Evolutionary conservation across 2,329 filamentous ascomycete genomes (phyloP).

Genomic region (Claviceps arundinis): DNA sequence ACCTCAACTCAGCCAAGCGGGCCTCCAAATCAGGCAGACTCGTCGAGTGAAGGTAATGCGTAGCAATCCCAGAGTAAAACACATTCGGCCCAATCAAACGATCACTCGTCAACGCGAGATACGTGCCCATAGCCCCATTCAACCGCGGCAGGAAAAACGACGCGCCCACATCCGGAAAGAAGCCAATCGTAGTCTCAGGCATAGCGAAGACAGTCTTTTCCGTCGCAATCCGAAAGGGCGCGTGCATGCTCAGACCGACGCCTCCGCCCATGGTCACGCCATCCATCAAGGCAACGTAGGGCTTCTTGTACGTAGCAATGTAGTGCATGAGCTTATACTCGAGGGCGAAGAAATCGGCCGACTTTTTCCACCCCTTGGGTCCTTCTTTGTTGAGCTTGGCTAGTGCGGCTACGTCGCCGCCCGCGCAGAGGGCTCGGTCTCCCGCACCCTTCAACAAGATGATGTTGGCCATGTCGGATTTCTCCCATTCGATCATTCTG

Average conservation of each 20-base stretch:
- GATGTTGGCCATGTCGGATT: constrained; percentile 87
- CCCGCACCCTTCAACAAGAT: constrained; percentile 86
- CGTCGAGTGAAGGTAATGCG: constrained; percentile 90
- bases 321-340: constrained; percentile 96
- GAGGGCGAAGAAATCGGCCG: constrained; percentile 75
- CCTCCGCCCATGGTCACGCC: constrained; percentile 98
- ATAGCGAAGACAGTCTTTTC: constrained; percentile 94
- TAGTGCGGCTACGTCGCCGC: constrained; percentile 76
- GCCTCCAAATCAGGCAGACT: constrained; percentile 68
- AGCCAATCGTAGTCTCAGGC: constrained; percentile 96
- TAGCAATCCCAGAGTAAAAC: constrained; percentile 84
- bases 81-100: constrained; percentile 69
- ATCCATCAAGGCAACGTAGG: constrained; percentile 91
- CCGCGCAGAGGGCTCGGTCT: constrained; percentile 76
- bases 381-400: constrained; percentile 60
- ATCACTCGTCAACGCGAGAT: constrained; percentile 84
- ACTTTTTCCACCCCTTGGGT: constrained; percentile 56
- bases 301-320: constrained; percentile 87
- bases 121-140: constrained; percentile 76
- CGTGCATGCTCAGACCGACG: constrained; percentile 86
- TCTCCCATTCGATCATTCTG: constrained; percentile 81
- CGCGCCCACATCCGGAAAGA: constrained; percentile 95
- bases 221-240: constrained; percentile 90
- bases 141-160: constrained; percentile 91
- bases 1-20: constrained; percentile 77